Evolutionary conservation across 768 basidiomycete species (phyloP).

Genomic region (Auricularia heimuer): DNA sequence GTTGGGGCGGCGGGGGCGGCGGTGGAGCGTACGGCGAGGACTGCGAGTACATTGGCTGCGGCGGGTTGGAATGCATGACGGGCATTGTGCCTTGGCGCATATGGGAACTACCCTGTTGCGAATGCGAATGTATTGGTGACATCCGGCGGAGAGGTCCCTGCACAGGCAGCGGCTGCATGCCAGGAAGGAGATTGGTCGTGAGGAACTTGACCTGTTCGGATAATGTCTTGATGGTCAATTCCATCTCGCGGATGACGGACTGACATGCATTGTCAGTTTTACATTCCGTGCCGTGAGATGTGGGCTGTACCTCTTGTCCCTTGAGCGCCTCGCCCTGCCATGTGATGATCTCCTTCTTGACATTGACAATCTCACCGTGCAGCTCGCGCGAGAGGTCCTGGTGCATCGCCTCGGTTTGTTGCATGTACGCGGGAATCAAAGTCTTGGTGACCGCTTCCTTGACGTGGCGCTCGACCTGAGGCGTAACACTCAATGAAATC

Average conservation of each 20-base stretch:
- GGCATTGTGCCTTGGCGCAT: background rate
- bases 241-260: constrained; percentile 71
- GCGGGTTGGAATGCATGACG: background rate
- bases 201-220: constrained; percentile 79
- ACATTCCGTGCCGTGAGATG: background rate
- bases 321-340: constrained; percentile 77
- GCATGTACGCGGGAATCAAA: constrained; percentile 66
- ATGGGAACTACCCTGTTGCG: constrained; percentile 3
- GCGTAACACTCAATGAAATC: constrained; percentile 60
- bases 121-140: background rate
- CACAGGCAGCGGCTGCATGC: background rate
- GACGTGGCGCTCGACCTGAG: constrained; percentile 70
- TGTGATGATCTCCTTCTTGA: constrained; percentile 69
- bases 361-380: constrained; percentile 58
- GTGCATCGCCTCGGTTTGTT: constrained; percentile 66
- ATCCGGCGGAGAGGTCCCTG: background rate
- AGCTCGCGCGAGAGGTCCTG: constrained; percentile 73
- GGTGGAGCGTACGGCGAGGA: constrained; percentile 8
- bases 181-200: constrained; percentile 38
- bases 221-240: constrained; percentile 62
- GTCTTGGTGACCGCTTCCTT: constrained; percentile 68
- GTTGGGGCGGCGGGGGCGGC: constrained; percentile 19
- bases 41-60: background rate
- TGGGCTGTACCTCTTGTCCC: constrained; percentile 58
- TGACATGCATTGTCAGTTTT: constrained; percentile 19